A percentile compares a stretch with the other conserved stretches of the same genome.
Conservation (phyloP, 2,329 filamentous ascomycete species). For the Bipolaris sorokiniana region DNA sequence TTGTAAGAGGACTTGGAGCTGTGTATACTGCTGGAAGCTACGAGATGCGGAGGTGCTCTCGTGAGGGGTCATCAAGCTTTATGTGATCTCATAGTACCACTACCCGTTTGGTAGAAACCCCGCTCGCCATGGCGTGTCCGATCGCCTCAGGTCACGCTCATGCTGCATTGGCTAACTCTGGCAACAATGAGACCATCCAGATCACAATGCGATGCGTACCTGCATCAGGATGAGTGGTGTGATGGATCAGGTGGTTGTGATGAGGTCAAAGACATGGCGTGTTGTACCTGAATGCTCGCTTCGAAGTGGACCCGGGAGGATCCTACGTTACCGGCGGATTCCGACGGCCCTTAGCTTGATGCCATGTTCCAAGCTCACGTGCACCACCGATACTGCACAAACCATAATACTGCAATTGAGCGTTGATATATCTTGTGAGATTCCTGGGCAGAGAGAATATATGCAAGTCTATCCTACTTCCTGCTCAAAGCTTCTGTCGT, state of each 20-base stretch:
- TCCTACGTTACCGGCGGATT: constrained; percentile 11
- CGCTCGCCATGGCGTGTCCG: constrained; percentile 28
- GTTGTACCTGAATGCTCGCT: constrained; percentile 19
- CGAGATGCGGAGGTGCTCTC: constrained; percentile 31
- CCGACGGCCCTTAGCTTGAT: constrained; percentile 10
- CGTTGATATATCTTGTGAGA: not conserved
- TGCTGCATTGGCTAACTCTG: constrained; percentile 24
- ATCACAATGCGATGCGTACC: constrained; percentile 21
- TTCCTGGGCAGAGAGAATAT: not conserved
- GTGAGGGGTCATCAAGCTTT: constrained; percentile 45
- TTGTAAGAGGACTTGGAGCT: constrained; percentile 14
- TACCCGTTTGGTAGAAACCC: constrained; percentile 28
- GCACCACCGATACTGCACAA: constrained; percentile 8
- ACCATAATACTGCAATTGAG: not conserved
- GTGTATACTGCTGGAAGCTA: constrained; percentile 6
- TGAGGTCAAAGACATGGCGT: constrained; percentile 28
- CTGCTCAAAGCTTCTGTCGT: not conserved
- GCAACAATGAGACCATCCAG: constrained; percentile 14
- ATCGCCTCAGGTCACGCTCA: constrained; percentile 42
- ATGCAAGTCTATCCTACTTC: not conserved
- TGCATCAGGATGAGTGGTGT: constrained; percentile 26
- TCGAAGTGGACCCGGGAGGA: constrained; percentile 19
- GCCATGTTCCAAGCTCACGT: not conserved
- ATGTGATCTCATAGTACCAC: constrained; percentile 45
- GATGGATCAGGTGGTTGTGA: constrained; percentile 31